Evolutionary conservation across 768 basidiomycete genomes (phyloP).

Genomic region (Agrocybe pediades): DNA sequence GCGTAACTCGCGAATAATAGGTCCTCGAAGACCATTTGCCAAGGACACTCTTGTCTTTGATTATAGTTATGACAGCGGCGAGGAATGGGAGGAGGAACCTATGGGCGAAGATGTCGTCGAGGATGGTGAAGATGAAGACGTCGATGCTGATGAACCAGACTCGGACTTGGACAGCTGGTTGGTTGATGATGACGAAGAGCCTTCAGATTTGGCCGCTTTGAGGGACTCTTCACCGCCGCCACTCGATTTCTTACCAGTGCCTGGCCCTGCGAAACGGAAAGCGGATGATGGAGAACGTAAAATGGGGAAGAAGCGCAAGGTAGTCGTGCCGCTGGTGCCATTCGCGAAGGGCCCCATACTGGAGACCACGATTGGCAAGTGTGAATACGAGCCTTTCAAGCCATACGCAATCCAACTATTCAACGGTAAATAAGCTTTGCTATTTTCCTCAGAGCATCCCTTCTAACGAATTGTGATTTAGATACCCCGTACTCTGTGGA

Average conservation of each 20-base stretch:
- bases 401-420: constrained; percentile 78
- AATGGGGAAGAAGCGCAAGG: constrained; percentile 69
- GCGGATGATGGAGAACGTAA: constrained; percentile 52
- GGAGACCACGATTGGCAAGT: constrained; percentile 69
- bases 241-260: constrained; percentile 21
- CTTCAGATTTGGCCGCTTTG: constrained; percentile 40
- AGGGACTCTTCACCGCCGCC: constrained; percentile 38
- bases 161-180: constrained; percentile 82
- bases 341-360: constrained; percentile 83
- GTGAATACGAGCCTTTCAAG: constrained; percentile 70
- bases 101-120: constrained; percentile 75
- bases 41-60: constrained; percentile 78
- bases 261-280: constrained; percentile 61
- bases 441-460: neutral
- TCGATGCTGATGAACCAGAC: constrained; percentile 59
- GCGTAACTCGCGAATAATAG: constrained; percentile 72
- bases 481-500: constrained; percentile 75
- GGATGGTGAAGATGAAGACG: constrained; percentile 68
- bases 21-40: constrained; percentile 82
- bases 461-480: constrained; percentile 30
- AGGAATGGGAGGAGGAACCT: constrained; percentile 94
- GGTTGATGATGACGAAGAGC: constrained; percentile 72
- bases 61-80: constrained; percentile 93
- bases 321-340: constrained; percentile 77
- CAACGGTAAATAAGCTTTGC: constrained; percentile 59